These are phyloP conservation scores for Starmerella floricola DNA, from an alignment of 805 yeast species.

Conservation along the genomic window DNA sequence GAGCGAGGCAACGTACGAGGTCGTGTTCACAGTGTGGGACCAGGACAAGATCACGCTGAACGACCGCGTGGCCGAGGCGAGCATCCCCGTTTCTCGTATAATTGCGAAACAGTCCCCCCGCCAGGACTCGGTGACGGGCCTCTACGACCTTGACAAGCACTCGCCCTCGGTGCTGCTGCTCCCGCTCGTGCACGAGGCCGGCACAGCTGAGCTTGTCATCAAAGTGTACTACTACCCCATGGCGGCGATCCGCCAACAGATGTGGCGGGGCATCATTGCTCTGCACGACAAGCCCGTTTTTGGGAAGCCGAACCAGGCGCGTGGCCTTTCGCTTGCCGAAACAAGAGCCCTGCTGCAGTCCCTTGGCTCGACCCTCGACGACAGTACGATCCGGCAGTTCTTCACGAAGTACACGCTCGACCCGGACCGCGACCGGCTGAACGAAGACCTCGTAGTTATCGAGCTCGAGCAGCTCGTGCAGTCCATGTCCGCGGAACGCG, in stretches of 20 bases:
- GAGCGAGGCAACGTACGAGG: constrained; percentile 51
- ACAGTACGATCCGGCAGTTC: constrained; percentile 25
- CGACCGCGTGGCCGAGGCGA: constrained; percentile 63
- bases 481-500: constrained; percentile 28
- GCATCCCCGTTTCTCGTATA: constrained; percentile 44
- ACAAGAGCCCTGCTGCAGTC: constrained; percentile 52
- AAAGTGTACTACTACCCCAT: constrained; percentile 59
- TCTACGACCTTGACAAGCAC: constrained; percentile 24
- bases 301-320: too few relatives aligned
- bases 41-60: constrained; percentile 73
- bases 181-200: constrained; percentile 19
- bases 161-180: constrained; percentile 13
- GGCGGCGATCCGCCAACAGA: constrained; percentile 45
- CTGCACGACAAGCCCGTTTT: constrained; percentile 33
- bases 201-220: constrained; percentile 36
- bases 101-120: constrained; percentile 25
- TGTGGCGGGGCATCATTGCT: constrained; percentile 55
- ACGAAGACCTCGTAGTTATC: constrained; percentile 42
- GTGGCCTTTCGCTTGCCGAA: constrained; percentile 43
- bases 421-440: constrained; percentile 33
- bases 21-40: constrained; percentile 67
- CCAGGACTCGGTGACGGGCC: constrained; percentile 29
- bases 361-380: constrained; percentile 41
- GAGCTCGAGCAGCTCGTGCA: constrained; percentile 37
- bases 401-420: constrained; percentile 26